Percentiles rank a stretch among this genome's conserved stretches.
Conservation (phyloP, 2,329 filamentous ascomycete genomes). For the Triangularia setosa region DNA sequence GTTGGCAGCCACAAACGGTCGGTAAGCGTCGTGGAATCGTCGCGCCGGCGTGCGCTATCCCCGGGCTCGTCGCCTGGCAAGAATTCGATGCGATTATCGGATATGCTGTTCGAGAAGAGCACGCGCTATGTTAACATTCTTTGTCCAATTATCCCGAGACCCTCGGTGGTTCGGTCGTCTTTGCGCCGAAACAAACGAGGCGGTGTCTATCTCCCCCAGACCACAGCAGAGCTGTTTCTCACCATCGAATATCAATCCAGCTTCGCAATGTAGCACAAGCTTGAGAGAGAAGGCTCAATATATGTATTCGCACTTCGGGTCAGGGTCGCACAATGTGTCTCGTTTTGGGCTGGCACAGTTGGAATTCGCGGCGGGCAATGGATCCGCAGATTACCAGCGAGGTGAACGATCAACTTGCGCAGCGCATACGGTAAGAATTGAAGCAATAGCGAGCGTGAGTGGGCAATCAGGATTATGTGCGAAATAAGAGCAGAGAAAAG, state of each 20-base stretch:
- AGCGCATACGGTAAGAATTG: neutral
- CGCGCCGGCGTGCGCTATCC: neutral
- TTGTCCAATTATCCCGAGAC: neutral
- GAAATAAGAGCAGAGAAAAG: neutral
- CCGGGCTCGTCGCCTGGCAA: neutral
- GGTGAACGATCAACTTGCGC: neutral
- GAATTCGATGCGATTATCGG: neutral
- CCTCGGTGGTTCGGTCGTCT: neutral
- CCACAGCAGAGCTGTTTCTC: neutral
- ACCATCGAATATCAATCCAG: conserved; percentile 13
- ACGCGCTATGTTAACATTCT: neutral
- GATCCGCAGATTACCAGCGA: neutral
- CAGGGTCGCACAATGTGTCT: conserved; percentile 4
- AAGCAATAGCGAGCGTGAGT: conserved; percentile 12
- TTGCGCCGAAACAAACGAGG: neutral
- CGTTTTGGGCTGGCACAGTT: neutral
- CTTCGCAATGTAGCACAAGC: conserved; percentile 2
- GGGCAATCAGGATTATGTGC: neutral
- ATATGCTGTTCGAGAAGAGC: neutral
- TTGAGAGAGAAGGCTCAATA: neutral
- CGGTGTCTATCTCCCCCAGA: neutral
- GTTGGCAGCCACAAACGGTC: neutral
- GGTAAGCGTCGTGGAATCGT: neutral
- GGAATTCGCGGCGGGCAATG: neutral
- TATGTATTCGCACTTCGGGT: neutral